Conservation (phyloP, 2,329 filamentous ascomycete genomes). For the Coniochaeta pulveracea region DNA sequence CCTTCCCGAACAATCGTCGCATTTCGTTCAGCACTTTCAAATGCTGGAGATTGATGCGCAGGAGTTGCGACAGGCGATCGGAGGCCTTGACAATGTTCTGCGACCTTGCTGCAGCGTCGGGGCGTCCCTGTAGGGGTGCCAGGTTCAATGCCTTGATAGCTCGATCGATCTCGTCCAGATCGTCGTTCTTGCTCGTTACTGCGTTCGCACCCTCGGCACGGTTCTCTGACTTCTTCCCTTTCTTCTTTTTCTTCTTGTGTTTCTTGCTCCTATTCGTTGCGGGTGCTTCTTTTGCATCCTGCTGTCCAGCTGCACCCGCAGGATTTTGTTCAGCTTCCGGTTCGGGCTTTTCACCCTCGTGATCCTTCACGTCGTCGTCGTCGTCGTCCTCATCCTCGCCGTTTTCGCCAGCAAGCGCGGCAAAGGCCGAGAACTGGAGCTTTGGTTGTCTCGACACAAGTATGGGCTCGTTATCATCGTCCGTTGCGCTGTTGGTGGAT, state of each 20-base stretch:
- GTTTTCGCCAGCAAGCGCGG: slow-evolving; percentile 34
- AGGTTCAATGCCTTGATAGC: slow-evolving; percentile 39
- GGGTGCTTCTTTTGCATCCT: slow-evolving; percentile 7
- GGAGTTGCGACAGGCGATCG: slow-evolving; percentile 18
- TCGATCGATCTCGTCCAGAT: slow-evolving; percentile 43
- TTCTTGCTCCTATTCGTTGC: slow-evolving; percentile 23
- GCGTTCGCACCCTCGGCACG: slow-evolving; percentile 10
- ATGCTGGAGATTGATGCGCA: slow-evolving; percentile 50
- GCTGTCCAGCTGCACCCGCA: too few species aligned
- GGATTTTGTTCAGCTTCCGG: too few species aligned
- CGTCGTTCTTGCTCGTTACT: slow-evolving; percentile 10
- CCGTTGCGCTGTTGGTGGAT: slow-evolving; percentile 12
- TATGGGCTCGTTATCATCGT: slow-evolving; percentile 19
- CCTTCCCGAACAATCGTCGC: slow-evolving; percentile 49
- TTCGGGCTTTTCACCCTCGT: slow-evolving; percentile 16
- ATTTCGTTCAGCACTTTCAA: slow-evolving; percentile 88
- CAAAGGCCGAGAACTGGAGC: slow-evolving; percentile 37
- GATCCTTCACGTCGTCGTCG: slow-evolving; percentile 21
- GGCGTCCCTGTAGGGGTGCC: slow-evolving; percentile 4
- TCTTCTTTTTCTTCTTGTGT: slow-evolving; percentile 23
- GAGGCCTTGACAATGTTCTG: slow-evolving; percentile 5
- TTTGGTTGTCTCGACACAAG: slow-evolving; percentile 22
- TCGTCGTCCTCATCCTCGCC: slow-evolving; percentile 27
- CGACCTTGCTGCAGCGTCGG: background rate
- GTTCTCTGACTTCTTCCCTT: slow-evolving; percentile 26